Percentiles rank a stretch among this genome's conserved stretches.
These are phyloP conservation scores for Cyanidiococcus yangmingshanensis DNA, from an alignment of 23 red algal genomes.

Conservation along the genomic window DNA sequence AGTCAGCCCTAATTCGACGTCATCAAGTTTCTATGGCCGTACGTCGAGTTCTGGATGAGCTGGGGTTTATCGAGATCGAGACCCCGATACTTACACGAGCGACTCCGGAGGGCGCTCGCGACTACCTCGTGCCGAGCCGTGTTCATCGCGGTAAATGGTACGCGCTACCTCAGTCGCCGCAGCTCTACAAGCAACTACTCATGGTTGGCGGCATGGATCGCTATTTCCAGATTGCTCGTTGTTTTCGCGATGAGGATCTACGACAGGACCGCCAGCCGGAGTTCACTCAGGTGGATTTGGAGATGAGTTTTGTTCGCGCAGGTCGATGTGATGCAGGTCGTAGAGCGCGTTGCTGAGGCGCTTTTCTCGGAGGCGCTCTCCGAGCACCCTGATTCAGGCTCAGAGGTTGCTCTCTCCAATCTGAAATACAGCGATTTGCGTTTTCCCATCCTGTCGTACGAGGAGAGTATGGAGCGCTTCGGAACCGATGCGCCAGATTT, in stretches of 20 bases:
- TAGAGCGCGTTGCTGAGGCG: conserved; percentile 54
- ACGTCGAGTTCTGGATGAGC: conserved; percentile 50
- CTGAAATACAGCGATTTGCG: background rate
- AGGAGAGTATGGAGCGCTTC: conserved; percentile 55
- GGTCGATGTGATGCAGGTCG: conserved; percentile 63
- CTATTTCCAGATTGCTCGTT: conserved; percentile 97
- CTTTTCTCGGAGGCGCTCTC: conserved; percentile 41
- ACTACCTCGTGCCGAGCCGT: conserved; percentile 92
- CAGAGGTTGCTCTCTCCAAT: background rate
- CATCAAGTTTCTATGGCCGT: conserved; percentile 63
- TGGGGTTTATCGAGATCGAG: conserved; percentile 90
- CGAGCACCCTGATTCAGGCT: conserved; percentile 17
- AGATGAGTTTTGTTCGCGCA: conserved; percentile 91
- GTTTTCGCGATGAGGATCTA: conserved; percentile 97
- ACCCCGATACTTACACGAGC: conserved; percentile 88
- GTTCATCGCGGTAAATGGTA: conserved; percentile 79
- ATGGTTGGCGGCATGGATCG: conserved; percentile 92
- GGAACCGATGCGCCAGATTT: conserved; percentile 97
- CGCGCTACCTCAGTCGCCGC: conserved; percentile 91
- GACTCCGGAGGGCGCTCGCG: conserved; percentile 89
- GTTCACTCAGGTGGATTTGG: conserved; percentile 97
- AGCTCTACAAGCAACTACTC: conserved; percentile 98
- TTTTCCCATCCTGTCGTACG: conserved; percentile 72
- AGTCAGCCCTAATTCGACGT: conserved; percentile 43
- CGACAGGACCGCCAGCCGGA: conserved; percentile 91